These are phyloP conservation scores for Candida xyloterini DNA, from an alignment of 805 yeast species.

Conservation along the genomic window DNA sequence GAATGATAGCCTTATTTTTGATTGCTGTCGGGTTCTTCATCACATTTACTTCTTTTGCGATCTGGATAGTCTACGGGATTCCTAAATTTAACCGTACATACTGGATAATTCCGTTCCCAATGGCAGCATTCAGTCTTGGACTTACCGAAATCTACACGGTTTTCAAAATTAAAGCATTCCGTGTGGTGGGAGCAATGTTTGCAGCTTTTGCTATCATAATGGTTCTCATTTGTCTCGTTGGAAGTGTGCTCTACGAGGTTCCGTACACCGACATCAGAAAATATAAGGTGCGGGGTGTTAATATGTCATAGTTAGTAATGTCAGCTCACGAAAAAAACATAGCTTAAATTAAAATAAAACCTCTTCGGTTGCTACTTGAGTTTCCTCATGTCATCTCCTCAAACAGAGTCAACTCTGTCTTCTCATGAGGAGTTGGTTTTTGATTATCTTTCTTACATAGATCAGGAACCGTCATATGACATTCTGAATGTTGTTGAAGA, in stretches of 20 bases:
- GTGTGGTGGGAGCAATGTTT: constrained; percentile 60
- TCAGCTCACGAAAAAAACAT: not conserved
- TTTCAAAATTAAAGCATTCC: constrained; percentile 50
- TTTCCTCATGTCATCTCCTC: constrained; percentile 1
- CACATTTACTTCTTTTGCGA: constrained; percentile 41
- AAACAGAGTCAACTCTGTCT: constrained; percentile 3
- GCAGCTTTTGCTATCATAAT: constrained; percentile 49
- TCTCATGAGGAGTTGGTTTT: constrained; percentile 8
- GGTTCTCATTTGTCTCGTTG: constrained; percentile 37
- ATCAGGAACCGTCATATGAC: constrained; percentile 20
- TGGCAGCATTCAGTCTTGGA: constrained; percentile 72
- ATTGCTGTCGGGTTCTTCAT: constrained; percentile 30
- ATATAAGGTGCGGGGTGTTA: constrained; percentile 5
- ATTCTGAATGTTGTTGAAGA: constrained; percentile 19
- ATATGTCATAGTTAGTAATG: not conserved
- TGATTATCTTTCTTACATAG: constrained; percentile 26
- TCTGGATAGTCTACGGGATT: constrained; percentile 31
- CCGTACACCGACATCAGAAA: constrained; percentile 22
- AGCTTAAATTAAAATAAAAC: not conserved
- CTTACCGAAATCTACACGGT: constrained; percentile 47
- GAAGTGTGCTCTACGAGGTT: constrained; percentile 32
- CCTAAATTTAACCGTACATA: constrained; percentile 44
- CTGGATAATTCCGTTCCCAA: constrained; percentile 86
- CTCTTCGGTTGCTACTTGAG: not conserved
- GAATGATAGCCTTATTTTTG: constrained; percentile 16